Conservation (phyloP, 768 basidiomycete genomes). For the Panaeolus cyanescens region DNA sequence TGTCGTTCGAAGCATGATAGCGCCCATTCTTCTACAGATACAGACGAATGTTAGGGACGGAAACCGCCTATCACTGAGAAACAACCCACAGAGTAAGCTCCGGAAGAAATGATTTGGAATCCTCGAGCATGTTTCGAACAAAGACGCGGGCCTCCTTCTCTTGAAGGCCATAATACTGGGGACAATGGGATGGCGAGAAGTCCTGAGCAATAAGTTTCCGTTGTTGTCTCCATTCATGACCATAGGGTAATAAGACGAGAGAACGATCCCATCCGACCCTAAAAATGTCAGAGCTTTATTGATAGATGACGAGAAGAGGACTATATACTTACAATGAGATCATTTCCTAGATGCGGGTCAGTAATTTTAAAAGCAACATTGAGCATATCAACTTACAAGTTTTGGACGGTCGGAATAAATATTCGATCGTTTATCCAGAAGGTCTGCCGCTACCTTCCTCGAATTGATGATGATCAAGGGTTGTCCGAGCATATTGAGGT, state of each 20-base stretch:
- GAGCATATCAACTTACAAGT: slow-evolving; percentile 6
- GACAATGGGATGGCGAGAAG: not conserved
- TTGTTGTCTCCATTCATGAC: slow-evolving; percentile 33
- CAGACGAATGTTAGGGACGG: not conserved
- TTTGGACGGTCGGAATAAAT: slow-evolving; percentile 20
- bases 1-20: slow-evolving; percentile 38
- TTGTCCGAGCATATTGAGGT: slow-evolving; percentile 15
- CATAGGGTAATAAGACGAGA: slow-evolving; percentile 38
- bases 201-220: slow-evolving; percentile 22
- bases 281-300: not conserved
- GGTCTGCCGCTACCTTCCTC: slow-evolving; percentile 13
- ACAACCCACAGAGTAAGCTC: not conserved
- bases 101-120: not conserved
- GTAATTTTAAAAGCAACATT: not conserved
- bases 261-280: slow-evolving; percentile 39
- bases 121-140: slow-evolving; percentile 1
- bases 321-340: slow-evolving; percentile 7
- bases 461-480: slow-evolving; percentile 19
- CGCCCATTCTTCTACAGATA: slow-evolving; percentile 17
- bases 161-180: slow-evolving; percentile 8
- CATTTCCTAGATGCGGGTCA: slow-evolving; percentile 75
- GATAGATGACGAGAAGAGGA: not conserved
- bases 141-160: slow-evolving; percentile 6
- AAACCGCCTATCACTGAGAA: not conserved
- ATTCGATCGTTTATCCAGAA: slow-evolving; percentile 19